Conservation (phyloP, 2,329 filamentous ascomycete species). For the Botrytis pseudocinerea region DNA sequence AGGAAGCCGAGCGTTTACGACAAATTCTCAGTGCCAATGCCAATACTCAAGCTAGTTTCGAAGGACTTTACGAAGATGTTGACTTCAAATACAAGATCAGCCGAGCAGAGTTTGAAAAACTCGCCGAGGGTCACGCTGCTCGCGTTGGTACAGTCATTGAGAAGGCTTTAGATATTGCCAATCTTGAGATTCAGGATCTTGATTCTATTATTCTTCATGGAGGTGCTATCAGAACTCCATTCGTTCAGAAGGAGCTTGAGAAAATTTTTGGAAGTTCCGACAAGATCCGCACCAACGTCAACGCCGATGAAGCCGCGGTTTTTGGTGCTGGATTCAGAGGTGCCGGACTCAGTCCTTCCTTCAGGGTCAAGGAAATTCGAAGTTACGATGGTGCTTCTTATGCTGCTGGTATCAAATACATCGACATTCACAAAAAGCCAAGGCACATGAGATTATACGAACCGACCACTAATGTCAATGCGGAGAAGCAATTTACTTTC, state of each 20-base stretch:
- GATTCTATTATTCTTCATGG: slow-evolving; percentile 93
- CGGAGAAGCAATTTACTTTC: slow-evolving; percentile 81
- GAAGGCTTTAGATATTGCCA: slow-evolving; percentile 71
- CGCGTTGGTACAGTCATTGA: slow-evolving; percentile 70
- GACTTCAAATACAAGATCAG: slow-evolving; percentile 91
- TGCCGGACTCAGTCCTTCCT: slow-evolving; percentile 87
- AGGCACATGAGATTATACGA: slow-evolving; percentile 83
- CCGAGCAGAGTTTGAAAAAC: slow-evolving; percentile 76
- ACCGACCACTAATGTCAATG: slow-evolving; percentile 71
- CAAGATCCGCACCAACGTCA: slow-evolving; percentile 91
- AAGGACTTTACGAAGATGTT: slow-evolving; percentile 86
- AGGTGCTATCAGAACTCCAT: slow-evolving; percentile 85
- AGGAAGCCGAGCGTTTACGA: slow-evolving; percentile 83
- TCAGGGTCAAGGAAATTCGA: slow-evolving; percentile 96
- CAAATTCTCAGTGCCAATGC: slow-evolving; percentile 93
- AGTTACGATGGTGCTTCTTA: slow-evolving; percentile 76
- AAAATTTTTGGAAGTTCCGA: slow-evolving; percentile 67
- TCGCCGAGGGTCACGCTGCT: slow-evolving; percentile 66
- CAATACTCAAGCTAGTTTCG: slow-evolving; percentile 77
- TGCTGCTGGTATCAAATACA: slow-evolving; percentile 74
- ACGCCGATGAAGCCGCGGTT: slow-evolving; percentile 93
- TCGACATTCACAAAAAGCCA: slow-evolving; percentile 64
- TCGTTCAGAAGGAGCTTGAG: slow-evolving; percentile 88
- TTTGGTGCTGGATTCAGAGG: slow-evolving; percentile 95
- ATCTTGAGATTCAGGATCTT: slow-evolving; percentile 71